phyloP scores from a whole-genome alignment of 208 protist species.

The Acanthamoeba lenticulata region DNA sequence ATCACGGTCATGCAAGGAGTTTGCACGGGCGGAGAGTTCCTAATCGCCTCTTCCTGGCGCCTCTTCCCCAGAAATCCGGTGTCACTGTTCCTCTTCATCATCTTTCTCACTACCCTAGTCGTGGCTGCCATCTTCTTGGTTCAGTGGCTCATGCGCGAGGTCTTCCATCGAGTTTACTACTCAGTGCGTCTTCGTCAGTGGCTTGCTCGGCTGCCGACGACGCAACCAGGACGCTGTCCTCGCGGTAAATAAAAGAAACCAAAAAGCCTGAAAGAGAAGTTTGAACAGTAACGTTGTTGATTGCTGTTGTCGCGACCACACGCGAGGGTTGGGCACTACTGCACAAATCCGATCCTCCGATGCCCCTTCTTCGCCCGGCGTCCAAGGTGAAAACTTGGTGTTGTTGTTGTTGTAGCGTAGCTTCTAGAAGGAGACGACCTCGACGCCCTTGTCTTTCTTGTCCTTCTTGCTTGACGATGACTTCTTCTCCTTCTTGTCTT shows the following conservation, averaged over 20 bases:
- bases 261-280: too few species aligned
- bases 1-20: not conserved
- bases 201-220: not conserved
- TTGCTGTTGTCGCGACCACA: too few species aligned
- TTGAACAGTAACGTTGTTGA: too few species aligned
- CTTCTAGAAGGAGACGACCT: not conserved
- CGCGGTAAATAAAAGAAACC: not conserved
- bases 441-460: constrained; percentile 8
- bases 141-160: not conserved
- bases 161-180: not conserved
- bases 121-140: not conserved
- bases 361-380: too few species aligned
- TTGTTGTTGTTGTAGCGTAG: not conserved
- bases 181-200: not conserved
- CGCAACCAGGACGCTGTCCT: not conserved
- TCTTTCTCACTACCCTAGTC: not conserved
- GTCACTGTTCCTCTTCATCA: constrained; percentile 35
- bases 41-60: not conserved
- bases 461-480: not conserved
- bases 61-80: not conserved
- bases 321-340: too few species aligned
- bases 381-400: too few species aligned
- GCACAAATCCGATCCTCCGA: too few species aligned
- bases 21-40: not conserved
- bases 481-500: not conserved